phyloP scores from a whole-genome alignment of 192 early-diverging fungal species.

The Rhizophagus sp. region DNA sequence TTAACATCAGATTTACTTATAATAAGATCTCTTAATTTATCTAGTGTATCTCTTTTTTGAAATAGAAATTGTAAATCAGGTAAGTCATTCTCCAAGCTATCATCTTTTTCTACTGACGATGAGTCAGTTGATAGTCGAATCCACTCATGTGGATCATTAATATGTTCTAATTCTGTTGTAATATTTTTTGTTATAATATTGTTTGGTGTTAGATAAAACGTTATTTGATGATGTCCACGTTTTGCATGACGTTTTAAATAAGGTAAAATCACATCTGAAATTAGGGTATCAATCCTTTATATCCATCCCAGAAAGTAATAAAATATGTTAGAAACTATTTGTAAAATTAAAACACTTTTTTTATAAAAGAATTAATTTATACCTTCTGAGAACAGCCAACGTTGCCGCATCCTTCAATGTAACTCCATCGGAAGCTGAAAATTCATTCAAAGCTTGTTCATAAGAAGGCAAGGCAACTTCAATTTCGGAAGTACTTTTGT shows the following conservation, averaged over 20 bases:
- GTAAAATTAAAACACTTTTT: not conserved
- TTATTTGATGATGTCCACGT: slow-evolving; percentile 14
- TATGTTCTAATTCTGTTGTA: not conserved
- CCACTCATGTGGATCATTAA: slow-evolving; percentile 12
- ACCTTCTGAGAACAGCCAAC: not conserved
- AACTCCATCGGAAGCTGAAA: not conserved
- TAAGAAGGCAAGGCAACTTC: not conserved
- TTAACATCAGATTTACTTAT: not conserved
- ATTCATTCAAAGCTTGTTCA: not conserved
- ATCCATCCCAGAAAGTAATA: not conserved
- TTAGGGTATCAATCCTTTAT: not conserved
- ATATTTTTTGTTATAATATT: slow-evolving; percentile 5
- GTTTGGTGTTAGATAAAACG: slow-evolving; percentile 20
- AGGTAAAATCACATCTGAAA: slow-evolving; percentile 13
- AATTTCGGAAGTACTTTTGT: not conserved
- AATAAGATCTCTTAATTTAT: not conserved
- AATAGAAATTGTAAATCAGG: slow-evolving; percentile 1
- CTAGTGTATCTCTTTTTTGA: slow-evolving; percentile 1
- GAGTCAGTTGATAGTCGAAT: not conserved
- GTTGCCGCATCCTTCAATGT: not conserved
- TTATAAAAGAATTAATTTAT: not conserved
- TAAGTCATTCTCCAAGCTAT: not conserved
- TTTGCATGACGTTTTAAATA: slow-evolving; percentile 19
- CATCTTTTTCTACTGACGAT: not conserved
- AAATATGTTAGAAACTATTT: not conserved